Conservation (phyloP, 2,329 filamentous ascomycete species). For the Fusarium coicis region DNA sequence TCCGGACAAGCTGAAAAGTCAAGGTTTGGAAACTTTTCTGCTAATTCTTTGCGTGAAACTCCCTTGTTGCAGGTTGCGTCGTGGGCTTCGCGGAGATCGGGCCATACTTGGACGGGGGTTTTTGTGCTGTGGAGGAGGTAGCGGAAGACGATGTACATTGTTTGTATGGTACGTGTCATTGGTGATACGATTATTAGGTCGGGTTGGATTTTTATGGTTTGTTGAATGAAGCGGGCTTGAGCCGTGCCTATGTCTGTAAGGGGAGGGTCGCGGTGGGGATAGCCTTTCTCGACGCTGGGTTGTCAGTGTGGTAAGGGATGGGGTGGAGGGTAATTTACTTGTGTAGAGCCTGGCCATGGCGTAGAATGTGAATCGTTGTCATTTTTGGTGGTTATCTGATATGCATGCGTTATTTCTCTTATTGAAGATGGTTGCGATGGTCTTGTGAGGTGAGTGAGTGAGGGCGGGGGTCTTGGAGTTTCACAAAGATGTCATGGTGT, state of each 20-base stretch:
- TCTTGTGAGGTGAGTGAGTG: neutral
- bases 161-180: constrained; percentile 38
- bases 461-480: neutral
- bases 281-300: constrained; percentile 28
- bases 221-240: constrained; percentile 14
- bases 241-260: constrained; percentile 21
- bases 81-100: constrained; percentile 39
- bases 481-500: neutral
- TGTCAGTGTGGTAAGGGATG: neutral
- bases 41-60: constrained; percentile 16
- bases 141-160: constrained; percentile 28
- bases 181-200: constrained; percentile 27
- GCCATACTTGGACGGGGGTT: constrained; percentile 35
- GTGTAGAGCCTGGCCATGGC: constrained; percentile 27
- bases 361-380: constrained; percentile 23
- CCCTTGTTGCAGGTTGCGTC: constrained; percentile 42
- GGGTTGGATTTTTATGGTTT: neutral
- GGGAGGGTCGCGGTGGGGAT: constrained; percentile 31
- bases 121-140: constrained; percentile 10
- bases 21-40: constrained; percentile 30
- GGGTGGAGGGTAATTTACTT: neutral
- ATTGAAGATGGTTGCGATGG: neutral
- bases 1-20: constrained; percentile 32
- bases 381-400: neutral
- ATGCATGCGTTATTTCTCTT: neutral